Base-by-base conservation (phyloP, 164 flowering plant genomes). In the Brasenia schreberi region DNA sequence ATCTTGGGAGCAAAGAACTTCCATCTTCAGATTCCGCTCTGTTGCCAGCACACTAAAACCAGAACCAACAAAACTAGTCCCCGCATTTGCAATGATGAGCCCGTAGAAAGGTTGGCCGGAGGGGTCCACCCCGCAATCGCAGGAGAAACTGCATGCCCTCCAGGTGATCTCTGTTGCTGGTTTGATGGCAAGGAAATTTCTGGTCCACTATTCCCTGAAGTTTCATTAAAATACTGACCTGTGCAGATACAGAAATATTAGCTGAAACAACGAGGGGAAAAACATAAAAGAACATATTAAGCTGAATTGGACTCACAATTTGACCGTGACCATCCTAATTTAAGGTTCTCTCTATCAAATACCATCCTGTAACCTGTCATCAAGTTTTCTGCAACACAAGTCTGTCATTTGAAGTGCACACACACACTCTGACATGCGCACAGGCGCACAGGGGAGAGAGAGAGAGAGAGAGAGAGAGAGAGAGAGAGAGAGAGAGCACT, bases 321-420 rank as follows among this genome's bases (percentile, higher is more conserved):
- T 5, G 98, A 90, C 58, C 43, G 84, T 5, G 95, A 87, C 98
- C 98, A 94, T 14, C 88, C 90, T 67, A 90, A 71, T 79, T 76
- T 89, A 73, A 87, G 45, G 64, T 83, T 81, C 65, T 87, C 96
- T 70, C 96, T 78, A 76, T 94, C 96, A 77, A 90, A 94, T 65
- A 94, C 97, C 68, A 90, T 66, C 63, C 89, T 82, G 65, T 89
- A 87, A 59, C 96, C 93, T 5, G 82, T 83, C 95, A 94, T 85
- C 79, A 77, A 85, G 77, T 94, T 87, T 69, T 94, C 98, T 94
- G 96, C 87, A 83, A 7, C 66, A 59, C 56, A 61, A 65, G 53
- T 2, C 53, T 45, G 53, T 45, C 53, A 45, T 7, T 12, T 45
- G 7, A 12, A 45, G 53, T 12, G 53, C 53, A 45, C 12, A 12